Evolutionary conservation across 176 grass and related monocot species (phyloP).

Genomic region (Oryza longistaminata): DNA sequence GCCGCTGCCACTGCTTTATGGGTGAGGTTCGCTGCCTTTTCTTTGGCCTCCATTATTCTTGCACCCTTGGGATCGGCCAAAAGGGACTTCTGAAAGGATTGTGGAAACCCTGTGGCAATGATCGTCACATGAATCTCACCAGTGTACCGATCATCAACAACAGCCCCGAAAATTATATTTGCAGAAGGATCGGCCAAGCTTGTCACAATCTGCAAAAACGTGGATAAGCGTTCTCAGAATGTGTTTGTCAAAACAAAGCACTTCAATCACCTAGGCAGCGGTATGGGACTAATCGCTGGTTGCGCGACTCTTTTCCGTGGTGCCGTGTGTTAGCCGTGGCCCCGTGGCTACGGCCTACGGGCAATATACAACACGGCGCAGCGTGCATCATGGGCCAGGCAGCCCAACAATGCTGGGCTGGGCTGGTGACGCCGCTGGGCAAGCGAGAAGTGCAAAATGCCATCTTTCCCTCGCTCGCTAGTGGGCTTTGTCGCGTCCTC

Average conservation of each 20-base stretch:
- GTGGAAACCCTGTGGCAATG: slow-evolving; percentile 88
- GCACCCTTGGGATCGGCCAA: slow-evolving; percentile 71
- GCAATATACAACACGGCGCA: background rate
- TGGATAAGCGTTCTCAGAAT: too few relatives aligned
- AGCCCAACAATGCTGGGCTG: too few relatives aligned
- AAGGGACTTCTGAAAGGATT: slow-evolving; percentile 91
- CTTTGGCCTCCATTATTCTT: slow-evolving; percentile 54
- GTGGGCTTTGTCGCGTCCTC: too few relatives aligned
- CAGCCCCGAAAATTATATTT: slow-evolving; percentile 96
- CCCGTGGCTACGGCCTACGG: too few relatives aligned
- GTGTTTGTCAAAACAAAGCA: background rate
- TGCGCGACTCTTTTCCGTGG: background rate
- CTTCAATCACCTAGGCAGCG: background rate
- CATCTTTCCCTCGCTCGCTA: too few relatives aligned
- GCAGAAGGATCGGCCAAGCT: slow-evolving; percentile 93
- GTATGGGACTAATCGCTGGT: background rate
- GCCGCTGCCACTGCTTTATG: slow-evolving; percentile 17
- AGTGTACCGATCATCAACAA: slow-evolving; percentile 85
- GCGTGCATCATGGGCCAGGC: background rate
- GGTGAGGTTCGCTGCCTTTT: slow-evolving; percentile 39
- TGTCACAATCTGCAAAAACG: slow-evolving; percentile 76
- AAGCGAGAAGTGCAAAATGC: too few relatives aligned
- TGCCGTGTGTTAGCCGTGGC: too few relatives aligned
- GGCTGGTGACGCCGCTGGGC: too few relatives aligned
- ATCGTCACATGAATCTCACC: slow-evolving; percentile 94